Evolutionary conservation across 1,139 yeast species (phyloP).

Genomic region (Taphrina sp.): DNA sequence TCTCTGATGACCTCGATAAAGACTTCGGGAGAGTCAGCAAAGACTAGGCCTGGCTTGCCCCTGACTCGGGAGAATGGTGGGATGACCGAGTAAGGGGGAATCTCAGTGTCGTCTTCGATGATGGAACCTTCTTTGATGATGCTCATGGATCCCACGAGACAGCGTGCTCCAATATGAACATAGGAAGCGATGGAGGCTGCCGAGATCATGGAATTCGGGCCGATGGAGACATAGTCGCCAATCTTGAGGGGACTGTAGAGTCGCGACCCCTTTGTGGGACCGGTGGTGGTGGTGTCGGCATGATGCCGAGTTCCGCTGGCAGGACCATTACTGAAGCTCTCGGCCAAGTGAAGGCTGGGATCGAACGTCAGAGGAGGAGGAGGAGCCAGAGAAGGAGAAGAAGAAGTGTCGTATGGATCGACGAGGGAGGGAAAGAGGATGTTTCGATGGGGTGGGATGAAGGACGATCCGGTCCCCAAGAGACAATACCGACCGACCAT

Average conservation of each 20-base stretch:
- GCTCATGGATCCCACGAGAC: slow-evolving; percentile 51
- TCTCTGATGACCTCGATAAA: slow-evolving; percentile 44
- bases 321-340: too few species aligned
- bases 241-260: slow-evolving; percentile 48
- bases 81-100: slow-evolving; percentile 59
- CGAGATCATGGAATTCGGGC: slow-evolving; percentile 47
- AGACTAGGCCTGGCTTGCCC: slow-evolving; percentile 35
- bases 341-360: too few species aligned
- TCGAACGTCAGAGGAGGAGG: slow-evolving; percentile 2
- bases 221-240: slow-evolving; percentile 62
- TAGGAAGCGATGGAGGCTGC: slow-evolving; percentile 50
- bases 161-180: slow-evolving; percentile 59
- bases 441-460: slow-evolving; percentile 41
- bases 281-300: slow-evolving; percentile 28
- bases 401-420: too few species aligned
- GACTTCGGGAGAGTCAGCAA: slow-evolving; percentile 45
- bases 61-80: slow-evolving; percentile 60
- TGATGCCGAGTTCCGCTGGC: too few species aligned
- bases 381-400: slow-evolving; percentile 5
- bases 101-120: slow-evolving; percentile 50
- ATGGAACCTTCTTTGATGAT: slow-evolving; percentile 65
- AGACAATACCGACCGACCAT: slow-evolving; percentile 39
- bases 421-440: too few species aligned
- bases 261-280: not conserved
- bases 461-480: slow-evolving; percentile 43